Percentiles rank a stretch among this genome's conserved stretches.
phyloP scores from a whole-genome alignment of 2,329 filamentous ascomycete genomes.

The Neofusicoccum cordaticola region DNA sequence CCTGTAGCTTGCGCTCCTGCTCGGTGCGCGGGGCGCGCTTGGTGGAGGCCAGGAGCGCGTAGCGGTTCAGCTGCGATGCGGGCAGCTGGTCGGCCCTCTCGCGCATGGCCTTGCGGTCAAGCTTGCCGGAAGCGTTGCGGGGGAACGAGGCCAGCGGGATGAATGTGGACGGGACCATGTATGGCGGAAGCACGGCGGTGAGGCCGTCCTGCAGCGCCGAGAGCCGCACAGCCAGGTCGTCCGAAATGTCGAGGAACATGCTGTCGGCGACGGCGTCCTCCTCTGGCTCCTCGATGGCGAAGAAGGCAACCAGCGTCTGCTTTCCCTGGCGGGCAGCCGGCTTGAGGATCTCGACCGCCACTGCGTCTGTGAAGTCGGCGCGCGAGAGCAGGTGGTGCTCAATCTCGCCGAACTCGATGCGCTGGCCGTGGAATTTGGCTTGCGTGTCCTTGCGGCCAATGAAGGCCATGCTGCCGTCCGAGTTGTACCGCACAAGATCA shows the following conservation, averaged over 20 bases:
- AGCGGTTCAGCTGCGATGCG: constrained; percentile 37
- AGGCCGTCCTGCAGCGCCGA: not conserved
- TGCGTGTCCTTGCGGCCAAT: constrained; percentile 32
- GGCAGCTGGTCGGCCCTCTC: not conserved
- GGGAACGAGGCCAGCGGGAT: constrained; percentile 28
- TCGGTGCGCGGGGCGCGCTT: constrained; percentile 48
- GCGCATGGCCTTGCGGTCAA: constrained; percentile 28
- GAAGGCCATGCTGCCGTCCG: constrained; percentile 33
- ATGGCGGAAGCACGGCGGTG: not conserved
- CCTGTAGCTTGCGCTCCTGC: constrained; percentile 35
- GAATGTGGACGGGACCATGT: not conserved
- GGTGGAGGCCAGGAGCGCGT: constrained; percentile 20
- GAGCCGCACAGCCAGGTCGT: not conserved
- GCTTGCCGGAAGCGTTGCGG: constrained; percentile 36
- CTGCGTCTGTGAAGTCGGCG: not conserved
- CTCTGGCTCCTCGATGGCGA: constrained; percentile 34
- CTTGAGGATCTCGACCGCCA: constrained; percentile 34
- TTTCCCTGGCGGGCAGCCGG: not conserved
- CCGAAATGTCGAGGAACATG: not conserved
- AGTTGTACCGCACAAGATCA: constrained; percentile 28
- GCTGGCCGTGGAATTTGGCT: not conserved
- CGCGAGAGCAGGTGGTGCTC: not conserved
- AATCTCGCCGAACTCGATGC: constrained; percentile 7
- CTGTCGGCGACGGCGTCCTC: constrained; percentile 23
- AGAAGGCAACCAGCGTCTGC: constrained; percentile 42